Base-by-base conservation (phyloP, 768 basidiomycete species). In the Trametes gibbosa region DNA sequence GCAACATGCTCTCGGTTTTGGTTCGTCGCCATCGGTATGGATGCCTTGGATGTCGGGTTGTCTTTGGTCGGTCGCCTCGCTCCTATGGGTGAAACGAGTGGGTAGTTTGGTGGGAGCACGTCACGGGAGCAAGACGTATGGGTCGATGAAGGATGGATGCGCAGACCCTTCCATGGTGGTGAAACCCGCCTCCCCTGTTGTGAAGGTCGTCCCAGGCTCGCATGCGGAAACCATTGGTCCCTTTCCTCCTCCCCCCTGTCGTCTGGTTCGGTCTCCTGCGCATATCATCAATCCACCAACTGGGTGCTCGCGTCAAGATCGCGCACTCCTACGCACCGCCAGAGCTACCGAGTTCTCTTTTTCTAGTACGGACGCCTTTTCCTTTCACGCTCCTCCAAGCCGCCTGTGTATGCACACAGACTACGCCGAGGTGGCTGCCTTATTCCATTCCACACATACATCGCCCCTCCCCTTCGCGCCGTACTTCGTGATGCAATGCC, bases 351-450 rank as follows among this genome's bases (percentile, higher is more conserved):
- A 47, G 52, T 62, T 75, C 73, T 72, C 73, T 62, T 32, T 60
- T 74, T 73, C 73, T 56, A 73, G 77, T 74, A 87, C 86, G 88
- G 88, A 90, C 88, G 88, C 87, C 86, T 74, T 81, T 85, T 82
- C 72, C 77, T 79, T 86, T 83, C 84, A 85, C 65, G 79, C 63
- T 59, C 56, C 56, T 50, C 59, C 41, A 47, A 52, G 32, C 48
- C 48, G 25, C 51, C 50, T 57, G 46, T 61, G 53, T 34, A 50
- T 56, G 24, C 39, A 47, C 48, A 32, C 16, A 1, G 43, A 21
- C 27, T 29, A 19, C 24, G 39, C 43, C 21, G 19, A 50, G 46
- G 48, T 43, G 63, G 59, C 65, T 50, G 68, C 66, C 65, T 69
- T 58, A 21, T 70, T 64, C 64, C 68, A 47, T 32, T 66, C 65